phyloP scores from a whole-genome alignment of 192 early-diverging fungal species.

The Dispira simplex region DNA sequence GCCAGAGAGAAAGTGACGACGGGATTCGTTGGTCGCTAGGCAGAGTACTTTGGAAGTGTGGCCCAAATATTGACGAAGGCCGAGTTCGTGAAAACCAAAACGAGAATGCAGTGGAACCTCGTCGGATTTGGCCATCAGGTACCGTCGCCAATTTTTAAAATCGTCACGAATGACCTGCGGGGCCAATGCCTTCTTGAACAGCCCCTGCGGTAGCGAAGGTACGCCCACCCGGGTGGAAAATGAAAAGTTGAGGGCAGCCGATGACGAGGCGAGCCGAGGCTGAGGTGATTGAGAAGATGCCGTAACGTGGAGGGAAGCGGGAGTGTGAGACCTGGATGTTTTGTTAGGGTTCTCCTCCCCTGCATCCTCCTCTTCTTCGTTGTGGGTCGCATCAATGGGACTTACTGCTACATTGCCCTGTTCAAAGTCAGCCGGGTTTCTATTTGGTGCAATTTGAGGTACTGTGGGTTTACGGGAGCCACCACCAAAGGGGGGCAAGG shows the following conservation, averaged over 20 bases:
- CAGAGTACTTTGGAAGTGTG: constrained; percentile 33
- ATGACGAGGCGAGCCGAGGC: neutral
- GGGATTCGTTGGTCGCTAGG: constrained; percentile 34
- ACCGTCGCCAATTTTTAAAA: constrained; percentile 8
- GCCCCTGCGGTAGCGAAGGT: constrained; percentile 3
- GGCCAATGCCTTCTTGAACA: constrained; percentile 6
- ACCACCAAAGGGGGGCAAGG: neutral
- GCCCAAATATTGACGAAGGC: constrained; percentile 13
- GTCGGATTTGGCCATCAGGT: constrained; percentile 8
- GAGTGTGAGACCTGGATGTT: no score
- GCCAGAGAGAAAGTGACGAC: constrained; percentile 35
- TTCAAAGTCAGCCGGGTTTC: no score
- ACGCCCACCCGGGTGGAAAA: neutral
- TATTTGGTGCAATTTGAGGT: neutral
- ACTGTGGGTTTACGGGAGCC: neutral
- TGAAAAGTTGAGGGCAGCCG: neutral
- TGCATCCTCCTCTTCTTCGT: no score
- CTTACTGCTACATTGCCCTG: no score
- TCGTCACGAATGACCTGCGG: neutral
- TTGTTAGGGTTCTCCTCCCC: no score
- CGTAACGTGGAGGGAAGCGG: no score
- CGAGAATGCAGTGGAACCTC: neutral
- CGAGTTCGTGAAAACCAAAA: constrained; percentile 7
- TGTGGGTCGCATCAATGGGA: no score
- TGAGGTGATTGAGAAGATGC: no score